phyloP scores from a whole-genome alignment of 139 green algal species.

The Trebouxia sp. region DNA sequence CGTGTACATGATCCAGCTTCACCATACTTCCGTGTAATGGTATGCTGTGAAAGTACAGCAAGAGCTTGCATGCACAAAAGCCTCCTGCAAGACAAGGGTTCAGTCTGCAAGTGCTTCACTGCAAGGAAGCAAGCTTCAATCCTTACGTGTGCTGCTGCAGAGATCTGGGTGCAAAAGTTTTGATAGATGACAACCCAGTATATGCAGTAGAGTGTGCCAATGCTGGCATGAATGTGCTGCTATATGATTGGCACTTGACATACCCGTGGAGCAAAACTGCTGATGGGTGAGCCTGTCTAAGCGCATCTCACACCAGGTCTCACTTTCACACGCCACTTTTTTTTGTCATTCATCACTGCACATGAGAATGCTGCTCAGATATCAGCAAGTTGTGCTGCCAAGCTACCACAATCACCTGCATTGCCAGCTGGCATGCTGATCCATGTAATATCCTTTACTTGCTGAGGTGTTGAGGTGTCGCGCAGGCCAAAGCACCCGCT shows the following conservation, averaged over 20 bases:
- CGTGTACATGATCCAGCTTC: no score
- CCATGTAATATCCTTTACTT: not conserved
- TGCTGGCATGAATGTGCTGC: conserved; percentile 85
- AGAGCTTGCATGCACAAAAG: no score
- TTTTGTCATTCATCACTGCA: conserved; percentile 18
- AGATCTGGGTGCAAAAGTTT: conserved; percentile 77
- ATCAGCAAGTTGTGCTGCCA: not conserved
- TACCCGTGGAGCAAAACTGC: conserved; percentile 92
- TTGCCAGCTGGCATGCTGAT: not conserved
- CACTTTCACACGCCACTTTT: not conserved
- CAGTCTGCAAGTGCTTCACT: no score
- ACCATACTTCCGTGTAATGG: no score
- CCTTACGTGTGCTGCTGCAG: conserved; percentile 34
- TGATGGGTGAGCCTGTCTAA: conserved; percentile 32
- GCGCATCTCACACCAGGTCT: conserved; percentile 26
- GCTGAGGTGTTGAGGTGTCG: not conserved
- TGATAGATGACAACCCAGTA: conserved; percentile 94
- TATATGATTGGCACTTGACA: conserved; percentile 85
- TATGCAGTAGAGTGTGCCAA: conserved; percentile 91
- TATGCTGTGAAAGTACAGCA: no score
- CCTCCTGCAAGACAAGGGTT: not conserved
- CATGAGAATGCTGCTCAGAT: not conserved
- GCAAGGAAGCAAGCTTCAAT: conserved; percentile 23
- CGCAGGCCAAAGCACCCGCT: conserved; percentile 52
- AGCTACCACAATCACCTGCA: no score